A percentile compares a stretch with the other conserved stretches of the same genome.
Evolutionary conservation across 1,139 yeast species (phyloP).

Genomic region (Geotrichum bryndzae): DNA sequence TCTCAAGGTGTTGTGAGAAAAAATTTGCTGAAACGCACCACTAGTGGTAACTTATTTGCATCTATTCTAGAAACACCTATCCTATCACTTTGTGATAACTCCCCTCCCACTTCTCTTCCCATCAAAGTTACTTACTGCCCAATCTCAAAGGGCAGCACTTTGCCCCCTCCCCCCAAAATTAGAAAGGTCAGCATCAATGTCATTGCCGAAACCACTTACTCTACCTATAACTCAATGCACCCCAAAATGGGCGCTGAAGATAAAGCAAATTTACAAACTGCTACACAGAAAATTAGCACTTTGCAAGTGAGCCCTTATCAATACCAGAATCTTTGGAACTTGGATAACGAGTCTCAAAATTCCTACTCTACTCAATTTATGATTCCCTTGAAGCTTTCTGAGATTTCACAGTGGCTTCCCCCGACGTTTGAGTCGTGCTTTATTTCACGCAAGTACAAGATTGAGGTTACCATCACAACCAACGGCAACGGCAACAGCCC

Average conservation of each 20-base stretch:
- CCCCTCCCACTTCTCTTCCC: conserved; percentile 1
- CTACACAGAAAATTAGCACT: not conserved
- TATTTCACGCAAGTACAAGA: conserved; percentile 8
- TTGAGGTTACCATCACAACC: not conserved
- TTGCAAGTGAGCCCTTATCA: not conserved
- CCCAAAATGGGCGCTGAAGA: not conserved
- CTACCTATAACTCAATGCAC: conserved; percentile 4
- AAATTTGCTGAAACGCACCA: not conserved
- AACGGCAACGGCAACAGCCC: not conserved
- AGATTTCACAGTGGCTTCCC: conserved; percentile 5
- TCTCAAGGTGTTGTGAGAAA: conserved; percentile 1
- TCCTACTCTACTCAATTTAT: not conserved
- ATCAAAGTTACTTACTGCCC: not conserved
- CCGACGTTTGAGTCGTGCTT: conserved; percentile 13
- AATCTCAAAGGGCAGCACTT: not conserved
- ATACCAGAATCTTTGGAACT: not conserved
- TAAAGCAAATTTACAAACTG: not conserved
- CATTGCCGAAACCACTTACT: conserved; percentile 5
- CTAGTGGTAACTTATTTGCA: conserved; percentile 4
- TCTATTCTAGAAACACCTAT: not conserved
- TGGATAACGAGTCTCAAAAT: not conserved
- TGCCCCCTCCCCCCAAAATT: conserved; percentile 4
- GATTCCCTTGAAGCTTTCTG: conserved; percentile 1
- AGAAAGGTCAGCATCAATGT: not conserved
- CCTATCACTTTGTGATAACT: not conserved